These are phyloP conservation scores for Cucumis melo DNA, from an alignment of 306 rosid genomes.

Conservation along the genomic window DNA sequence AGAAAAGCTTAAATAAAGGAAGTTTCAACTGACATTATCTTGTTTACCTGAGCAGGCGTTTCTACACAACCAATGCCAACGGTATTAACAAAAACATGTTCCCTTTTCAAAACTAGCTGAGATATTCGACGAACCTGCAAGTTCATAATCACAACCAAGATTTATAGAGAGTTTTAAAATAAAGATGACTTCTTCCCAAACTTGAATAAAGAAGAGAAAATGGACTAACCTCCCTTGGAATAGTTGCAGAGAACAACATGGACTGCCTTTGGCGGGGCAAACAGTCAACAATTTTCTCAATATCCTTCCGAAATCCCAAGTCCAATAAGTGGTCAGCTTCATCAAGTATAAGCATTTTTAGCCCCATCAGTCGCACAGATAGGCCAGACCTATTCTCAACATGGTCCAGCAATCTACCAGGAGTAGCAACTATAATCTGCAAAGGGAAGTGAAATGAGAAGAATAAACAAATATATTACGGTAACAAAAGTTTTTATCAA, in stretches of 20 bases:
- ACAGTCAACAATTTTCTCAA: constrained; percentile 90
- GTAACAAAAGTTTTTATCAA: not conserved
- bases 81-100: constrained; percentile 73
- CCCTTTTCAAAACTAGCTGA: constrained; percentile 87
- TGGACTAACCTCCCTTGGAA: constrained; percentile 76
- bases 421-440: constrained; percentile 93
- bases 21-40: not conserved
- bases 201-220: constrained; percentile 1
- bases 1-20: not conserved
- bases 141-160: constrained; percentile 3
- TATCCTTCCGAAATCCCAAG: constrained; percentile 82
- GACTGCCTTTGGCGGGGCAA: constrained; percentile 85
- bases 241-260: constrained; percentile 71
- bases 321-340: constrained; percentile 87
- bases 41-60: constrained; percentile 63
- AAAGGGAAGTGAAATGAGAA: not conserved
- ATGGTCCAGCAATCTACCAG: constrained; percentile 93
- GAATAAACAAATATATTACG: not conserved
- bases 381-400: constrained; percentile 73
- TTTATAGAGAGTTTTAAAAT: not conserved
- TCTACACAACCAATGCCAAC: constrained; percentile 71
- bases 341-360: constrained; percentile 85
- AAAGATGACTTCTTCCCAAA: not conserved
- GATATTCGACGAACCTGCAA: constrained; percentile 79
- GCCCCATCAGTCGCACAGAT: constrained; percentile 67